Evolutionary conservation across 495 filamentous ascomycete species (phyloP).

Genomic region (Podospora didyma): DNA sequence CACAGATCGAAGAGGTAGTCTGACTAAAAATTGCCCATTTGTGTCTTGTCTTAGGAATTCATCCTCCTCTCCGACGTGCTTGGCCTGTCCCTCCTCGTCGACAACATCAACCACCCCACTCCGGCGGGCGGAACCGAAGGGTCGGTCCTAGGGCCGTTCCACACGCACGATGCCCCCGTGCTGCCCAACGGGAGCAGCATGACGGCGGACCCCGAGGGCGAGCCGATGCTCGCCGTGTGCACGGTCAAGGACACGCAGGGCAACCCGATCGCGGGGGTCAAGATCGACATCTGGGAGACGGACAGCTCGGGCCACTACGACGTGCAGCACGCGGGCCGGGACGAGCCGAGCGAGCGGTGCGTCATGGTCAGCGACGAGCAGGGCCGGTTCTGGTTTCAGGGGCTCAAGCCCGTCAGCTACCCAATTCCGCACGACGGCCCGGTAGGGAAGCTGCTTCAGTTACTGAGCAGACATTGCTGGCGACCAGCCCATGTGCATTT

Average conservation of each 20-base stretch:
- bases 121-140: constrained; percentile 72
- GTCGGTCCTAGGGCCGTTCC: constrained; percentile 88
- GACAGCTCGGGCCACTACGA: constrained; percentile 86
- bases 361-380: constrained; percentile 67
- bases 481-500: constrained; percentile 91
- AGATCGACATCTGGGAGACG: constrained; percentile 93
- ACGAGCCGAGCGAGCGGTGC: constrained; percentile 74
- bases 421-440: constrained; percentile 89
- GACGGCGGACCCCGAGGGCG: constrained; percentile 65
- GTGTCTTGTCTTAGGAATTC: too few relatives aligned
- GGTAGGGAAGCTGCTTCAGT: constrained; percentile 71
- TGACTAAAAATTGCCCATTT: too few relatives aligned
- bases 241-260: constrained; percentile 66
- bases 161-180: constrained; percentile 79
- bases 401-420: constrained; percentile 82
- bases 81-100: constrained; percentile 84
- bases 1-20: too few relatives aligned
- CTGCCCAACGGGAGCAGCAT: constrained; percentile 63
- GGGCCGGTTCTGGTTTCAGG: constrained; percentile 85
- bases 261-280: constrained; percentile 62
- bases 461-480: constrained; percentile 71
- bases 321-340: constrained; percentile 71
- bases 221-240: constrained; percentile 74
- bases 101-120: constrained; percentile 90
- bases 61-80: constrained; percentile 91